Conservation (phyloP, 2,329 filamentous ascomycete species). For the Aspergillus sp. region DNA sequence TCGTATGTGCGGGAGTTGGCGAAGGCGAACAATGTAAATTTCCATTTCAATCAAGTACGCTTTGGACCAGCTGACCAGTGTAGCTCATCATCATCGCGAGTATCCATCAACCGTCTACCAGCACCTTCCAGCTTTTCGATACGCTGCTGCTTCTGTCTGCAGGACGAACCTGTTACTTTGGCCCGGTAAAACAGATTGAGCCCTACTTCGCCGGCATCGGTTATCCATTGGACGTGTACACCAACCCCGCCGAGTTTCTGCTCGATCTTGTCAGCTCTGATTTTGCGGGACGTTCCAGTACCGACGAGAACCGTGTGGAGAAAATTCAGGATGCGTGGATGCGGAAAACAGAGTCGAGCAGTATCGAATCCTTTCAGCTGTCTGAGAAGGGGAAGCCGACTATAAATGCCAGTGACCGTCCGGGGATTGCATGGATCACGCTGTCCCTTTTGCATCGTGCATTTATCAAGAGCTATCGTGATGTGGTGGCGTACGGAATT, state of each 20-base stretch:
- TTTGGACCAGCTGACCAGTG: conserved; percentile 6
- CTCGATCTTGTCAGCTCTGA: conserved; percentile 74
- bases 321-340: conserved; percentile 53
- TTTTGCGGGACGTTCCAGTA: conserved; percentile 51
- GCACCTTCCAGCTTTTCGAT: conserved; percentile 74
- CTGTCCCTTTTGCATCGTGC: conserved; percentile 66
- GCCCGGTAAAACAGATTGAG: conserved; percentile 52
- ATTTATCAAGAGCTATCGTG: conserved; percentile 77
- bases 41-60: neutral
- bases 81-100: conserved; percentile 71
- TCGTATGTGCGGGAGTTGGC: conserved; percentile 63
- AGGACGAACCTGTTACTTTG: conserved; percentile 68
- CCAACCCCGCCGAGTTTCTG: conserved; percentile 73
- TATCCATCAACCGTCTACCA: conserved; percentile 78
- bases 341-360: conserved; percentile 36
- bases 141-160: conserved; percentile 66
- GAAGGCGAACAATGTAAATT: conserved; percentile 55
- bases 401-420: conserved; percentile 23
- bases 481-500: conserved; percentile 77
- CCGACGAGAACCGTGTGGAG: conserved; percentile 45
- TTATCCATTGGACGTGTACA: conserved; percentile 58
- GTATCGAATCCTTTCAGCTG: neutral
- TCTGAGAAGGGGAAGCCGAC: conserved; percentile 20
- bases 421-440: conserved; percentile 47
- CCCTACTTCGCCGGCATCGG: conserved; percentile 59